These are phyloP conservation scores for Tremella yokohamensis DNA, from an alignment of 768 basidiomycete genomes.

Conservation along the genomic window DNA sequence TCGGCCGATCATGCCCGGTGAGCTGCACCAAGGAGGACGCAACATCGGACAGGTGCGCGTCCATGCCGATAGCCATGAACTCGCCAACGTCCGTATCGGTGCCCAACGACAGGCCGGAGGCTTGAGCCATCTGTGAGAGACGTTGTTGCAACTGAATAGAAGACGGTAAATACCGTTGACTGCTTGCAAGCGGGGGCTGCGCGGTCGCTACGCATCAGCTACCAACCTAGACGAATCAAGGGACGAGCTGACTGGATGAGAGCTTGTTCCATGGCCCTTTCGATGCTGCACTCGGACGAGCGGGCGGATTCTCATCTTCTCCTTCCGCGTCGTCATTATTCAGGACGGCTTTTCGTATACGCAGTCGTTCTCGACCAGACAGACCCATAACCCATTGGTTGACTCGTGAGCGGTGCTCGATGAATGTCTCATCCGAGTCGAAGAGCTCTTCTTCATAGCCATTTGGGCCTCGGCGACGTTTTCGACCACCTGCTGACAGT, in stretches of 20 bases:
- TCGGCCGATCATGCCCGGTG: conserved; percentile 28
- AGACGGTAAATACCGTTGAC: conserved; percentile 29
- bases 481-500: conserved; percentile 14
- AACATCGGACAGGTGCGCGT: conserved; percentile 32
- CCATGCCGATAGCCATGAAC: conserved; percentile 40
- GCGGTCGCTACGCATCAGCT: conserved; percentile 20
- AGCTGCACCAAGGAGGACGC: conserved; percentile 30
- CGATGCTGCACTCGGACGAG: conserved; percentile 12
- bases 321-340: conserved; percentile 17
- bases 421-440: conserved; percentile 29
- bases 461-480: conserved; percentile 19
- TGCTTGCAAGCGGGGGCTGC: conserved; percentile 18
- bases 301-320: conserved; percentile 16
- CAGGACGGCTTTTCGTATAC: conserved; percentile 24
- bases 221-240: background rate
- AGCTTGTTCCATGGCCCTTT: conserved; percentile 10
- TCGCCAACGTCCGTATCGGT: conserved; percentile 38
- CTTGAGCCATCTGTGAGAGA: conserved; percentile 26
- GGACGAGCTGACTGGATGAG: conserved; percentile 12
- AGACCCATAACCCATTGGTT: conserved; percentile 31
- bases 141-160: conserved; percentile 30
- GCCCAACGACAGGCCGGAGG: conserved; percentile 20
- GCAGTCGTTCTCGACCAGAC: conserved; percentile 23
- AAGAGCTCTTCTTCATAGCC: conserved; percentile 26
- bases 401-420: conserved; percentile 31